Conservation (phyloP, 768 basidiomycete species). For the Auriculariales sp. region DNA sequence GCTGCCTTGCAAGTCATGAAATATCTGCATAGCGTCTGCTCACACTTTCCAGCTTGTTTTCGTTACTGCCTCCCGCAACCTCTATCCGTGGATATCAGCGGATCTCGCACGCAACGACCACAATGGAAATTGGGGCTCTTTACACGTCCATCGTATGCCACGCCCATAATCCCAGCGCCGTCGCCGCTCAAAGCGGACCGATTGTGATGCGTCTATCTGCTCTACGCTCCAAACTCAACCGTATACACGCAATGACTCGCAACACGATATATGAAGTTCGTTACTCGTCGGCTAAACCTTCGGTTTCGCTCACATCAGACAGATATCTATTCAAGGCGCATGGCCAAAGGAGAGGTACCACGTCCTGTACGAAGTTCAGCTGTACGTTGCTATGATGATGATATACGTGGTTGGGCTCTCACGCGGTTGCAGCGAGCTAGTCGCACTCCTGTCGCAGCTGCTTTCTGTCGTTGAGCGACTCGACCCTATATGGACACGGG, state of each 20-base stretch:
- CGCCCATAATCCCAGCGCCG: conserved; percentile 35
- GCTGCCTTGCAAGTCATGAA: conserved; percentile 50
- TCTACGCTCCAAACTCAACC: conserved; percentile 55
- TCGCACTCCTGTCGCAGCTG: conserved; percentile 56
- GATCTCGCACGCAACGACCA: conserved; percentile 49
- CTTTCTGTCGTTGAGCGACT: conserved; percentile 58
- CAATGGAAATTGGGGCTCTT: conserved; percentile 49
- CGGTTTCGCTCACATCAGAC: background rate
- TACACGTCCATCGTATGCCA: conserved; percentile 69
- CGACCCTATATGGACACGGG: conserved; percentile 63
- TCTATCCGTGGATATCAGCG: conserved; percentile 67
- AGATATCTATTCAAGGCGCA: conserved; percentile 63
- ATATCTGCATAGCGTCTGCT: conserved; percentile 9
- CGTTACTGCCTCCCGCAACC: conserved; percentile 57
- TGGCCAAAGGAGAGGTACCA: conserved; percentile 77
- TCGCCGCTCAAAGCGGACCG: conserved; percentile 32
- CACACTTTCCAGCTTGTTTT: conserved; percentile 35
- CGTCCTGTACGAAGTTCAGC: conserved; percentile 47
- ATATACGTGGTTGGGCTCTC: conserved; percentile 9
- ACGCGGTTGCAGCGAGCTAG: conserved; percentile 36
- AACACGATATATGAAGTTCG: conserved; percentile 57
- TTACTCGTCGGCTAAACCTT: conserved; percentile 1
- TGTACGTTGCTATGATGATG: conserved; percentile 27
- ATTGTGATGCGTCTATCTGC: conserved; percentile 58
- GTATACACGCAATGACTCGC: conserved; percentile 36